Evolutionary conservation across 2,329 filamentous ascomycete genomes (phyloP).

Genomic region (Didymella sp.): DNA sequence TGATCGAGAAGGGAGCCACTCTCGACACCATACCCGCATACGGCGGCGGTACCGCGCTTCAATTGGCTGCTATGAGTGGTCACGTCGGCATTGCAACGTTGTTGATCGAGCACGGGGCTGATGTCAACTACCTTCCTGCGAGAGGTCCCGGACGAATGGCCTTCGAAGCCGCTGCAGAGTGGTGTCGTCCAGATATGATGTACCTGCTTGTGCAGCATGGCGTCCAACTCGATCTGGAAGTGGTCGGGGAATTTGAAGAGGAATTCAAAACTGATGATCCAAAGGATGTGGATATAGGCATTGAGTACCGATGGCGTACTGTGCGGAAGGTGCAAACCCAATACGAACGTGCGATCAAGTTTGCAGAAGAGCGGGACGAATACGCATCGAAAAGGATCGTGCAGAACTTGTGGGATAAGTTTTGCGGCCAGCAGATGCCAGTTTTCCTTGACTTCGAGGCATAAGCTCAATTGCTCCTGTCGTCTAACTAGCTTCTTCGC

Average conservation of each 20-base stretch:
- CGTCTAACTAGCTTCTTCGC: no score
- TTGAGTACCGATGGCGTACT: not conserved
- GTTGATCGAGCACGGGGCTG: constrained; percentile 13
- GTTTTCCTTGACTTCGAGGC: no score
- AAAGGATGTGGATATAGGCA: not conserved
- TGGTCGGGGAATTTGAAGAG: not conserved
- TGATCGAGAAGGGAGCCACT: constrained; percentile 3
- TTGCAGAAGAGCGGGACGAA: not conserved
- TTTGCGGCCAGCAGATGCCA: no score
- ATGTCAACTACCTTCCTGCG: constrained; percentile 15
- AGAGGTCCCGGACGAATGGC: constrained; percentile 17
- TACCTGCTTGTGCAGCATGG: constrained; percentile 5
- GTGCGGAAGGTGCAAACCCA: not conserved
- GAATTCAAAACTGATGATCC: not conserved
- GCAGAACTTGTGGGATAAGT: not conserved
- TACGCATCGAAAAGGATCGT: not conserved
- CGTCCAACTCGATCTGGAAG: constrained; percentile 8
- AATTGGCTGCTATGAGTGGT: constrained; percentile 18
- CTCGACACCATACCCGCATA: constrained; percentile 3
- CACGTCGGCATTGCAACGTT: constrained; percentile 14
- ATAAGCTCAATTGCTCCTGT: no score
- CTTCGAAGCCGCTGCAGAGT: constrained; percentile 20
- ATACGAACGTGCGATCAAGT: not conserved
- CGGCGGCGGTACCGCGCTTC: constrained; percentile 16
- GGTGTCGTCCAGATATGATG: constrained; percentile 18